Conservation (phyloP, 2,329 filamentous ascomycete genomes). For the Penicillium sp. region DNA sequence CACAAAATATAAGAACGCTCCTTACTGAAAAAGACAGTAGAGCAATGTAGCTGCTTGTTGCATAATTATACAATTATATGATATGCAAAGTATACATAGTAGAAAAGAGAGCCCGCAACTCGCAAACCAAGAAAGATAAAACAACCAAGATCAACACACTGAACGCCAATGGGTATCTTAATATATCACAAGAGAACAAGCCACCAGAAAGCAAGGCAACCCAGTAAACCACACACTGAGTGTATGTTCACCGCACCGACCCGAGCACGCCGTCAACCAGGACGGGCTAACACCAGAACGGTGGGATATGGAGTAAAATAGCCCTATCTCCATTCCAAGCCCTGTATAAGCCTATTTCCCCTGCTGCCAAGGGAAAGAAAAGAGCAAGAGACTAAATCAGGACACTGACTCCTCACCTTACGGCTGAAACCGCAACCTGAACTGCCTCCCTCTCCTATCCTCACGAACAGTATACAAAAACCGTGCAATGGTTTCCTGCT, state of each 20-base stretch:
- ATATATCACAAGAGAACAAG: slow-evolving; percentile 14
- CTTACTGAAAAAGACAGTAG: background rate
- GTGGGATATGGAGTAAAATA: background rate
- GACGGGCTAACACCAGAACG: background rate
- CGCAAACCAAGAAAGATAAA: background rate
- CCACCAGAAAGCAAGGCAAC: background rate
- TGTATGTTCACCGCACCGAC: background rate
- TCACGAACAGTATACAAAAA: slow-evolving; percentile 51
- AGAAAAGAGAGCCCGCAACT: background rate
- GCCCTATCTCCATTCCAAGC: background rate
- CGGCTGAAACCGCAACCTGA: slow-evolving; percentile 43
- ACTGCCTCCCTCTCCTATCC: slow-evolving; percentile 41
- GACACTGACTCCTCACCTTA: slow-evolving; percentile 16
- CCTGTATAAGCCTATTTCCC: background rate
- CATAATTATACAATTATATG: slow-evolving; percentile 1
- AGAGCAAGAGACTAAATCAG: background rate
- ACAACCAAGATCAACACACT: slow-evolving; percentile 12
- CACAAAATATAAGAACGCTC: background rate
- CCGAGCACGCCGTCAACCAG: background rate
- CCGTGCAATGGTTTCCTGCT: slow-evolving; percentile 48
- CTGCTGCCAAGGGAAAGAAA: background rate
- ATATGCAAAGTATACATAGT: slow-evolving; percentile 1
- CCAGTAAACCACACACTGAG: background rate
- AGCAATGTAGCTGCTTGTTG: background rate
- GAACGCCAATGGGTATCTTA: slow-evolving; percentile 32